These are phyloP conservation scores for Gaeumannomyces sp. DNA, from an alignment of 2,329 filamentous ascomycete species.

Conservation along the genomic window DNA sequence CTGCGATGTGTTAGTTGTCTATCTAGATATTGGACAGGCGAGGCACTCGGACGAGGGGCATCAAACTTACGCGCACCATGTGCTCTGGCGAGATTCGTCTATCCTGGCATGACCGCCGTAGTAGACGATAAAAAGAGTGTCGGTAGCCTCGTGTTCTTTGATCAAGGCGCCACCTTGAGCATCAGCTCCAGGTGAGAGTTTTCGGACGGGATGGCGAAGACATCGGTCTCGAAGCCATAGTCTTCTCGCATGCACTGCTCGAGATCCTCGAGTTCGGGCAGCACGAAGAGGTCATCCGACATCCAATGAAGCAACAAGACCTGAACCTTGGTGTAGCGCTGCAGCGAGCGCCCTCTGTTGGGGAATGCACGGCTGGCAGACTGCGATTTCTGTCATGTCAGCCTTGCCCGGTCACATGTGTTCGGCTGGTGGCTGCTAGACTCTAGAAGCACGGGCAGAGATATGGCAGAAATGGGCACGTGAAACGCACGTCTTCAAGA, in stretches of 20 bases:
- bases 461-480: background rate
- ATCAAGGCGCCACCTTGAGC: slow-evolving; percentile 49
- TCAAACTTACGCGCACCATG: slow-evolving; percentile 48
- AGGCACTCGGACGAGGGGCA: background rate
- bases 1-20: slow-evolving; percentile 20
- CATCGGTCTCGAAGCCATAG: slow-evolving; percentile 51
- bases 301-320: slow-evolving; percentile 51
- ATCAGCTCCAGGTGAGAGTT: slow-evolving; percentile 54
- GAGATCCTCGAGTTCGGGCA: slow-evolving; percentile 51
- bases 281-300: slow-evolving; percentile 51
- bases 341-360: slow-evolving; percentile 44
- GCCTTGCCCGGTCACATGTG: background rate
- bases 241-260: slow-evolving; percentile 48
- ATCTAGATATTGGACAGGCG: background rate
- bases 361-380: slow-evolving; percentile 51
- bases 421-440: background rate
- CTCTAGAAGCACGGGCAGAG: background rate
- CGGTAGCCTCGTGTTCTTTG: slow-evolving; percentile 48
- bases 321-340: slow-evolving; percentile 50
- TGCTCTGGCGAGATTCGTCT: slow-evolving; percentile 53
- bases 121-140: slow-evolving; percentile 52
- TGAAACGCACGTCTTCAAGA: slow-evolving; percentile 44
- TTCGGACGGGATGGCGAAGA: slow-evolving; percentile 51
- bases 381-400: slow-evolving; percentile 23
- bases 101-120: slow-evolving; percentile 56